Conservation (phyloP, 805 yeast genomes). For the Barnettozyma vustinii region DNA sequence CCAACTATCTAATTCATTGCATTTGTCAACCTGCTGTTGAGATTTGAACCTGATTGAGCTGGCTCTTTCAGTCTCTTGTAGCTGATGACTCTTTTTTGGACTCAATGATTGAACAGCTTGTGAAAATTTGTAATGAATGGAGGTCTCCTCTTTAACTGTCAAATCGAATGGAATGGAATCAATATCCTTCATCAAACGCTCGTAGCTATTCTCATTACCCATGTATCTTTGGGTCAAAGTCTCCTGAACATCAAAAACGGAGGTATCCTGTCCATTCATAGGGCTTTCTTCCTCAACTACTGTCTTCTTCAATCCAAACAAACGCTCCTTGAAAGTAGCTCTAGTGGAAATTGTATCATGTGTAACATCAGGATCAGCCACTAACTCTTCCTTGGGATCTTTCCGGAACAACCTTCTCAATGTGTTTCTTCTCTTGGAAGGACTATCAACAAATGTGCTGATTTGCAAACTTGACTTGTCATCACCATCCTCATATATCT, state of each 20-base stretch:
- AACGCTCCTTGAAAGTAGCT: slow-evolving; percentile 7
- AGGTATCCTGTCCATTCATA: neutral
- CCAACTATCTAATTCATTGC: slow-evolving; percentile 10
- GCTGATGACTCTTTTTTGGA: slow-evolving; percentile 10
- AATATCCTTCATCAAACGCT: slow-evolving; percentile 19
- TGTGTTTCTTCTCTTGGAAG: slow-evolving; percentile 2
- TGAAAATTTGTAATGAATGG: slow-evolving; percentile 7
- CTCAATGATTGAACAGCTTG: slow-evolving; percentile 15
- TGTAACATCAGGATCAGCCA: neutral
- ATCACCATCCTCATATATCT: neutral
- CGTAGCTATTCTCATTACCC: slow-evolving; percentile 15
- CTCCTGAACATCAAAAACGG: slow-evolving; percentile 14
- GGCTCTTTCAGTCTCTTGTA: neutral
- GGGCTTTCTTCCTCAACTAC: neutral
- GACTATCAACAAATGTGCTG: slow-evolving; percentile 1
- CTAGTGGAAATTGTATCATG: neutral
- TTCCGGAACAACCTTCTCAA: slow-evolving; percentile 2
- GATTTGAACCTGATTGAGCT: slow-evolving; percentile 7
- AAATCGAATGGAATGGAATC: slow-evolving; percentile 23
- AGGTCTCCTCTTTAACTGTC: slow-evolving; percentile 10
- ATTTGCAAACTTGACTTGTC: slow-evolving; percentile 10
- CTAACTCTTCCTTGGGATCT: neutral
- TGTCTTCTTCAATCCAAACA: slow-evolving; percentile 6
- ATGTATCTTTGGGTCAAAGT: slow-evolving; percentile 25
- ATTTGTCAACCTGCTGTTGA: neutral